Conservation (phyloP, 352 stramenopile species). For the Globisporangium cederbergense region DNA sequence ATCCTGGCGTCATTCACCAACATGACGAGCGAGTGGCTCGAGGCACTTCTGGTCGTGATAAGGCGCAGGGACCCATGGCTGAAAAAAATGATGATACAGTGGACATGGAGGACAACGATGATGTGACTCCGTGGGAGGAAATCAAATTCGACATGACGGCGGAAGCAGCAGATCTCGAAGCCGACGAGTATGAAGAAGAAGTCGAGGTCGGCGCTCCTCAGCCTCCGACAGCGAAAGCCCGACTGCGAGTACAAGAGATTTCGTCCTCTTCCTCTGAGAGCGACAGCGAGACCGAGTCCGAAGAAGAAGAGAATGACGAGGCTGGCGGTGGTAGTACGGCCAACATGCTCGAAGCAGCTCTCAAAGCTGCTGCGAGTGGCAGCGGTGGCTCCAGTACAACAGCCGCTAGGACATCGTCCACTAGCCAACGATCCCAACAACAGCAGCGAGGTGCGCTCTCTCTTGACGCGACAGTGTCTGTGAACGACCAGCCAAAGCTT, state of each 20-base stretch:
- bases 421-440: slow-evolving; percentile 2
- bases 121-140: neutral
- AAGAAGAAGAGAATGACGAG: slow-evolving; percentile 14
- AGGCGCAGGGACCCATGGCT: neutral
- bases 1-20: neutral
- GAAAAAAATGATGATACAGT: neutral
- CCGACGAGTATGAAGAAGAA: neutral
- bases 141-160: neutral
- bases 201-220: neutral
- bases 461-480: slow-evolving; percentile 3
- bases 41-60: neutral
- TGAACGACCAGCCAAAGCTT: slow-evolving; percentile 11
- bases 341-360: slow-evolving; percentile 59
- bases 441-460: slow-evolving; percentile 9
- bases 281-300: slow-evolving; percentile 25
- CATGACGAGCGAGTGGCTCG: neutral
- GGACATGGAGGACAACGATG: neutral
- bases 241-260: slow-evolving; percentile 5
- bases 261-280: slow-evolving; percentile 37
- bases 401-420: neutral
- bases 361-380: slow-evolving; percentile 30
- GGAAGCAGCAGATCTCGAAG: neutral
- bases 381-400: slow-evolving; percentile 10
- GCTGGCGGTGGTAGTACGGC: slow-evolving; percentile 8
- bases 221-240: neutral